Evolutionary conservation across 441 rosid species (phyloP).

Genomic region (Jatropha multifida): DNA sequence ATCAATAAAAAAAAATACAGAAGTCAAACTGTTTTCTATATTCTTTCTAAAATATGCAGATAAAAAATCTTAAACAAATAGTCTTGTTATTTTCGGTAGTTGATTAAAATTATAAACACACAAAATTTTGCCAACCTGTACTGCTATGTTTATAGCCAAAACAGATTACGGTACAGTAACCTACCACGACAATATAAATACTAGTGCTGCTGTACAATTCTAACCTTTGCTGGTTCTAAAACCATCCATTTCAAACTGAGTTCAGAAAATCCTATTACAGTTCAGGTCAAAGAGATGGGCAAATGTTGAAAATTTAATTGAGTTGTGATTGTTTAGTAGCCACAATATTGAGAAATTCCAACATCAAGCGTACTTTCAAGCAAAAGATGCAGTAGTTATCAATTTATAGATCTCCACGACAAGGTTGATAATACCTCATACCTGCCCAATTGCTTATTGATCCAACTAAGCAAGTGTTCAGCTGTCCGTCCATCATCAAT

Average conservation of each 20-base stretch:
- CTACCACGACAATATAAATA: too few species aligned
- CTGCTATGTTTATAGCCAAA: too few species aligned
- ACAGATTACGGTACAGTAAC: too few species aligned
- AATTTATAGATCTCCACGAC: constrained; percentile 5
- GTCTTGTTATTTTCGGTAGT: too few species aligned
- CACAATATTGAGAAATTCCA: constrained; percentile 1
- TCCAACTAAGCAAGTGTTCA: constrained; percentile 82
- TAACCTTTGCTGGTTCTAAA: neutral
- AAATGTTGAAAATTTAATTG: neutral
- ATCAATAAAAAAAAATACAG: too few species aligned
- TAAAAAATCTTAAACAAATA: too few species aligned
- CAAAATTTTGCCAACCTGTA: too few species aligned
- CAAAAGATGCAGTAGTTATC: neutral
- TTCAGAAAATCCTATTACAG: neutral
- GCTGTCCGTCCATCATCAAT: constrained; percentile 85
- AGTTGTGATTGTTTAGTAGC: neutral
- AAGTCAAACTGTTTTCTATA: too few species aligned
- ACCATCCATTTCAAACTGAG: neutral
- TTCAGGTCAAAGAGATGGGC: neutral
- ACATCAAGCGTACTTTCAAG: neutral
- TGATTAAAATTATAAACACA: too few species aligned
- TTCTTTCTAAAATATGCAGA: too few species aligned
- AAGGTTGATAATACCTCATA: constrained; percentile 33
- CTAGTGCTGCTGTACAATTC: too few species aligned
- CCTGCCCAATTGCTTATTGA: constrained; percentile 85